Evolutionary conservation across 371 early-diverging fungal species (phyloP).

Genomic region (Dichotomocladium elegans): DNA sequence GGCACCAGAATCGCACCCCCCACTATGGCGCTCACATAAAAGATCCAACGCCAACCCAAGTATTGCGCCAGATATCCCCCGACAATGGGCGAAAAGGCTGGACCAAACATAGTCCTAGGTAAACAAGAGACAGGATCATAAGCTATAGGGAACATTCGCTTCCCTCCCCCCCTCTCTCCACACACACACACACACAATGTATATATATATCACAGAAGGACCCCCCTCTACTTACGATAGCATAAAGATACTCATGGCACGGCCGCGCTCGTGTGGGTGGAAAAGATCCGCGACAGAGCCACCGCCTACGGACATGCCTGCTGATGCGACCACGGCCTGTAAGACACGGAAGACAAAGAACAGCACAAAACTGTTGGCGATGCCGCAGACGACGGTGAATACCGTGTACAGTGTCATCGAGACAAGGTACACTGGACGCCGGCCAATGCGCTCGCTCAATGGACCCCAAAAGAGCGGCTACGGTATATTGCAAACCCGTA

Average conservation of each 20-base stretch:
- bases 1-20: constrained; percentile 41
- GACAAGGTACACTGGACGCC: constrained; percentile 18
- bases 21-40: constrained; percentile 47
- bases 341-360: constrained; percentile 37
- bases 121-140: too few species aligned
- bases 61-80: constrained; percentile 53
- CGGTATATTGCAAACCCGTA: not conserved
- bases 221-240: constrained; percentile 17
- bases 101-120: constrained; percentile 46
- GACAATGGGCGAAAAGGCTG: constrained; percentile 49
- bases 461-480: constrained; percentile 40
- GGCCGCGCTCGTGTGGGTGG: constrained; percentile 32
- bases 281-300: constrained; percentile 40
- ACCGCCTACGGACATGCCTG: constrained; percentile 38
- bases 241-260: constrained; percentile 34
- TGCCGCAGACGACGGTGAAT: constrained; percentile 29
- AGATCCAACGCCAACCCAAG: constrained; percentile 57
- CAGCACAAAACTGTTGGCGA: constrained; percentile 21
- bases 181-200: too few species aligned
- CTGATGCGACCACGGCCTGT: constrained; percentile 33
- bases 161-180: too few species aligned
- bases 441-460: constrained; percentile 30
- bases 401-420: constrained; percentile 23
- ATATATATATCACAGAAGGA: not conserved
- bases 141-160: too few species aligned